Percentiles rank a stretch among this genome's conserved stretches.
These are phyloP conservation scores for Funneliformis mosseae DNA, from an alignment of 192 early-diverging fungal genomes.

Conservation along the genomic window DNA sequence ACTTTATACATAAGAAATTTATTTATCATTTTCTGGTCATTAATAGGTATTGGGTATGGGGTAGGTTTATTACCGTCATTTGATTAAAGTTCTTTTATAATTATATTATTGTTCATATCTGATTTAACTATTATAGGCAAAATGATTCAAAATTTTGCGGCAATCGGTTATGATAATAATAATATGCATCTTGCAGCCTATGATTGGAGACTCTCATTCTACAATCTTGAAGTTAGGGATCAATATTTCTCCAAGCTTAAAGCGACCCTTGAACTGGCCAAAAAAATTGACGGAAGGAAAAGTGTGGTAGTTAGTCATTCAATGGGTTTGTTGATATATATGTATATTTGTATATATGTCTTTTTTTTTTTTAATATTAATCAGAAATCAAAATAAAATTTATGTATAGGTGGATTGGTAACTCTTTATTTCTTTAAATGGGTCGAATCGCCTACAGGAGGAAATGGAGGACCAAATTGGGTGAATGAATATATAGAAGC, in stretches of 20 bases:
- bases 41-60: constrained; percentile 87
- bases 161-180: constrained; percentile 83
- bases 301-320: constrained; percentile 62
- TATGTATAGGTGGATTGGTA: constrained; percentile 59
- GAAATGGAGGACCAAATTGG: constrained; percentile 74
- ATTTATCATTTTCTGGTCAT: neutral
- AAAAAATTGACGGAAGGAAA: constrained; percentile 53
- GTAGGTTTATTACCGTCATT: constrained; percentile 33
- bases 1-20: neutral
- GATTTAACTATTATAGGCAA: constrained; percentile 34
- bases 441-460: constrained; percentile 70
- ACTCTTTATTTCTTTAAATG: constrained; percentile 87
- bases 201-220: constrained; percentile 85
- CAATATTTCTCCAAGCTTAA: constrained; percentile 81
- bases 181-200: constrained; percentile 87
- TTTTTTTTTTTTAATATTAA: neutral
- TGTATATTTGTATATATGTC: neutral
- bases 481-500: constrained; percentile 74
- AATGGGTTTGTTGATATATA: constrained; percentile 53
- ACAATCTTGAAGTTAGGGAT: constrained; percentile 80
- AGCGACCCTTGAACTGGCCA: constrained; percentile 63
- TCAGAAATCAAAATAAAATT: neutral
- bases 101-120: neutral
- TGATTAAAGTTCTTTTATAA: neutral
- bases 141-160: constrained; percentile 79